Base-by-base conservation (phyloP, 805 yeast species). In the Metschnikowia continentalis region DNA sequence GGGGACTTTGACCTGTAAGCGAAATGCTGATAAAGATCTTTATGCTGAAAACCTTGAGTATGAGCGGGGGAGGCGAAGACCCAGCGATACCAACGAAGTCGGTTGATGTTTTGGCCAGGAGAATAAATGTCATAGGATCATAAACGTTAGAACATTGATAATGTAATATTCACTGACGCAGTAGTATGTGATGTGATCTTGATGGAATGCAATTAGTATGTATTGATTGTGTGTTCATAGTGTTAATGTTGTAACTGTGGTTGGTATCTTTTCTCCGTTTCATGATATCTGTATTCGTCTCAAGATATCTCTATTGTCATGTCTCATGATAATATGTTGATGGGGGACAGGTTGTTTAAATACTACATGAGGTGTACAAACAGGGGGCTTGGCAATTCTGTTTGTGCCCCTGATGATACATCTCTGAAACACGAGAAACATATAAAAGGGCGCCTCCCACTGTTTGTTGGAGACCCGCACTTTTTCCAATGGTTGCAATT, bases 1-100 rank as follows among this genome's bases (percentile, higher is more conserved):
- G 49, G 86, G 85, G 46, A 87, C 95, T 0, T 68, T 84, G 54
- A 87, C 94, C 0, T 87, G 95, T 70, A 80, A 79, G 55, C 64
- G 94, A 49, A 87, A 87, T 62, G 78, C 88, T 37, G 84, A 80
- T 49, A 79, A 83, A 61, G 63, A 66, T 49, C 55, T 72, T 20
- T 71, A 73, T 48, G 52, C 60, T 19, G 69, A 66, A 15, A 74
- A 74, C 53, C 57, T 74, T 44, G 58, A 61, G 14, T 66, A 44
- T 35, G 40, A 35, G 8, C 40, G 47, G 35, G 47, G 15, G 35
- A 44, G 47, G 23, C 40, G 23, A 23, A 35, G 26, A 13, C 33
- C 46, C 30, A 22, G 32, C 20, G 46, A 42, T 3, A 6, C 38
- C 10, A 32, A 32, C 5, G 32, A 14, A 6, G 32, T 20, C 30